Evolutionary conservation across 2,329 filamentous ascomycete genomes (phyloP).

Genomic region (Fusarium irregulare): DNA sequence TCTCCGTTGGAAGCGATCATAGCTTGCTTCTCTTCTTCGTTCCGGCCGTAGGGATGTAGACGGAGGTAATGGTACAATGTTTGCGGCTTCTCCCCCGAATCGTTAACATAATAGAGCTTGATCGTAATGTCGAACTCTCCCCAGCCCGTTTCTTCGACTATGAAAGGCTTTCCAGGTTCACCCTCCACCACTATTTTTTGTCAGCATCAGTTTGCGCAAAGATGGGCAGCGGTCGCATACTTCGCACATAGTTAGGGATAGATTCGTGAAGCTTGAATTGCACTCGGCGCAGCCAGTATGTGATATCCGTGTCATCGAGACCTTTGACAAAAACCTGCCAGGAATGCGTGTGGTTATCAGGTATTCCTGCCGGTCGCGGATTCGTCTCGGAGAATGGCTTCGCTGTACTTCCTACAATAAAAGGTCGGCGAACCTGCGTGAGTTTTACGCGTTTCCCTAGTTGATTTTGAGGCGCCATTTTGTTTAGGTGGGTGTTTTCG

Average conservation of each 20-base stretch:
- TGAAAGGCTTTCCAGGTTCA: slow-evolving; percentile 75
- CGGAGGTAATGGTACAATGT: slow-evolving; percentile 94
- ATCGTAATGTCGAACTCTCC: slow-evolving; percentile 98
- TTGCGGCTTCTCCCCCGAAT: slow-evolving; percentile 91
- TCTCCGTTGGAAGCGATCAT: slow-evolving; percentile 69
- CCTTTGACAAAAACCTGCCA: slow-evolving; percentile 96
- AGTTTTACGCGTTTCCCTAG: slow-evolving; percentile 73
- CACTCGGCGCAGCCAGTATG: slow-evolving; percentile 95
- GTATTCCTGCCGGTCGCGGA: slow-evolving; percentile 79
- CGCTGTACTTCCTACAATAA: slow-evolving; percentile 84
- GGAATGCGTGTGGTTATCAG: slow-evolving; percentile 93
- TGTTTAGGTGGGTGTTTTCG: not conserved
- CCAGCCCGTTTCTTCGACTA: slow-evolving; percentile 94
- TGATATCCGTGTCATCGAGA: slow-evolving; percentile 88
- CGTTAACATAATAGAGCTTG: slow-evolving; percentile 90
- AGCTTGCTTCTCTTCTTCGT: slow-evolving; percentile 76
- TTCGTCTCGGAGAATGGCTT: slow-evolving; percentile 82
- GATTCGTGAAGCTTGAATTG: slow-evolving; percentile 99
- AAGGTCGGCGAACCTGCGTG: slow-evolving; percentile 72
- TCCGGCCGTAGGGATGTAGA: slow-evolving; percentile 88
- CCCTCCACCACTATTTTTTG: slow-evolving; percentile 72
- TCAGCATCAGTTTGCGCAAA: slow-evolving; percentile 30
- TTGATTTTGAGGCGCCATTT: slow-evolving; percentile 69
- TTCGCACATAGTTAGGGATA: slow-evolving; percentile 90
- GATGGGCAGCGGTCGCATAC: slow-evolving; percentile 53